phyloP scores from a whole-genome alignment of 331 rosid species.

The Quercus phellos region DNA sequence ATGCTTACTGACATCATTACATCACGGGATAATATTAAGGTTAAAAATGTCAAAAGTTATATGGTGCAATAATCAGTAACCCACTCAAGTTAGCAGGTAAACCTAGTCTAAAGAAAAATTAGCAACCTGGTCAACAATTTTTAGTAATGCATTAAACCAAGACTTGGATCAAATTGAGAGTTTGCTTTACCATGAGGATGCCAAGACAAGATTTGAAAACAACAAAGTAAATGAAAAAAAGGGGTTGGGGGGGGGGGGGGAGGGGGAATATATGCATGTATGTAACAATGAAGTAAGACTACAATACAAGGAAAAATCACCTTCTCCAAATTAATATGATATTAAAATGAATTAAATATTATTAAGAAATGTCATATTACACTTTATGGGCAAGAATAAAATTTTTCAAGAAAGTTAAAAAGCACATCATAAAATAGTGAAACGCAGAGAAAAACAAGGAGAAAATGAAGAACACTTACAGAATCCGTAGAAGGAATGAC shows the following conservation, averaged over 20 bases:
- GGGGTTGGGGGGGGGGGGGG: too few species aligned
- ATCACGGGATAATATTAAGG: background rate
- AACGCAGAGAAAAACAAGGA: conserved; percentile 5
- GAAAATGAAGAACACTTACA: conserved; percentile 35
- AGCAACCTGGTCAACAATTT: too few species aligned
- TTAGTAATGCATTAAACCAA: too few species aligned
- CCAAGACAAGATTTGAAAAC: background rate
- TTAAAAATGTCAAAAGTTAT: background rate
- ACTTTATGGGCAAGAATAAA: background rate
- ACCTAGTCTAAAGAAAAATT: too few species aligned
- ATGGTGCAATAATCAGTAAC: background rate
- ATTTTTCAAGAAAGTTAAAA: background rate
- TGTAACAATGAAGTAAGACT: background rate
- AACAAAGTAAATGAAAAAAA: background rate
- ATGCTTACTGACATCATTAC: too few species aligned
- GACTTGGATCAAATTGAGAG: conserved; percentile 2
- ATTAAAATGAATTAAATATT: background rate
- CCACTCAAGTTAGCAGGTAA: background rate
- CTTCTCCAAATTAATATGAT: background rate
- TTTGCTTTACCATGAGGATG: conserved; percentile 6
- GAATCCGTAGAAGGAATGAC: conserved; percentile 42
- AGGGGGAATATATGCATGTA: background rate
- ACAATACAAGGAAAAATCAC: background rate
- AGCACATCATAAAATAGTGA: conserved; percentile 4
- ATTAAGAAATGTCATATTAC: background rate